Conservation (phyloP, 768 basidiomycete species). For the Russula brevipes region DNA sequence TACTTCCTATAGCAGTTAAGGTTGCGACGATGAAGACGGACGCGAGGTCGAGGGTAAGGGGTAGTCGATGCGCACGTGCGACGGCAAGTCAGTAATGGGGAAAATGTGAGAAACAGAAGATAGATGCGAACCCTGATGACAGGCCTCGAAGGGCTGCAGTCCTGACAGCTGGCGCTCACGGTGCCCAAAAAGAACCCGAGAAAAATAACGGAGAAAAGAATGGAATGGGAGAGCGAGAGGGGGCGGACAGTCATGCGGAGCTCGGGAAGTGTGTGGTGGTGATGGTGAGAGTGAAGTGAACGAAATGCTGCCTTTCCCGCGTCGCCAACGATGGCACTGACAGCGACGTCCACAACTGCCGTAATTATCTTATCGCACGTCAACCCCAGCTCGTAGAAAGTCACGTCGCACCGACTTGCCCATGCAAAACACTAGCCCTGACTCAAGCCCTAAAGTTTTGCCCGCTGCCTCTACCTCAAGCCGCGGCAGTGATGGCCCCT, state of each 20-base stretch:
- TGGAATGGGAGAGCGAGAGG: conserved; percentile 6
- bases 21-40: conserved; percentile 8
- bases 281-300: background rate
- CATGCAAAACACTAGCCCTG: background rate
- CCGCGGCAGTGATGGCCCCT: background rate
- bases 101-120: conserved; percentile 3
- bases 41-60: background rate
- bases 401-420: background rate
- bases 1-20: conserved; percentile 35
- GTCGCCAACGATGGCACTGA: background rate
- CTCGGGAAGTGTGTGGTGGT: background rate
- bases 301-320: background rate
- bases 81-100: conserved; percentile 13
- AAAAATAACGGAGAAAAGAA: conserved; percentile 16
- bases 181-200: conserved; percentile 1
- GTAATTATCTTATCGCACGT: background rate
- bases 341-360: background rate
- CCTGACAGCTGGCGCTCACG: conserved; percentile 9
- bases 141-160: conserved; percentile 3
- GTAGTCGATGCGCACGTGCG: conserved; percentile 26
- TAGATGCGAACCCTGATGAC: conserved; percentile 17
- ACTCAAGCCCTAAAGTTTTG: background rate
- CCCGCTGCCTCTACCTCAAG: background rate
- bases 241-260: conserved; percentile 1
- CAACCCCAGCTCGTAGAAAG: background rate